Conservation (phyloP, 495 filamentous ascomycete species). For the Aspergillus sparsus region DNA sequence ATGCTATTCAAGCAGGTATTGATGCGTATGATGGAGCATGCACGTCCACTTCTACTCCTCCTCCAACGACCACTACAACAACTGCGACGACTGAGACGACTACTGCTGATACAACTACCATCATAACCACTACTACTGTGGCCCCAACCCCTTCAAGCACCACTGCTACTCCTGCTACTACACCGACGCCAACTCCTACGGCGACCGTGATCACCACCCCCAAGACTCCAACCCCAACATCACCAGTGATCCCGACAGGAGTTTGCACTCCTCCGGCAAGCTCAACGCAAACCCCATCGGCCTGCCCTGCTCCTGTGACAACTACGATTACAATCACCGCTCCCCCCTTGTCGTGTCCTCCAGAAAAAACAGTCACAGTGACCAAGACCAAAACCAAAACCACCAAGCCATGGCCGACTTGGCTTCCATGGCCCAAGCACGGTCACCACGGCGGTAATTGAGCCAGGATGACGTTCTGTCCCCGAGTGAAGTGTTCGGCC, state of each 20-base stretch:
- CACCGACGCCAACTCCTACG: background rate
- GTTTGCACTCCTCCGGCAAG: too few relatives aligned
- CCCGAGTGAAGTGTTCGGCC: too few relatives aligned
- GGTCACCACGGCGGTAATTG: too few relatives aligned
- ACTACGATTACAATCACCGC: background rate
- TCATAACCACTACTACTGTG: conserved; percentile 1
- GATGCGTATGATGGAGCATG: conserved; percentile 19
- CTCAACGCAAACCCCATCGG: too few relatives aligned
- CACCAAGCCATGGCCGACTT: background rate
- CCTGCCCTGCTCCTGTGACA: background rate
- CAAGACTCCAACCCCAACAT: too few relatives aligned
- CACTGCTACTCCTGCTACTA: background rate
- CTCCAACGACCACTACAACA: conserved; percentile 10
- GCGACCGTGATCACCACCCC: background rate
- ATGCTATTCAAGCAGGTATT: conserved; percentile 31
- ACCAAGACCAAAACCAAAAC: conserved; percentile 3
- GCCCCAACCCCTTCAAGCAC: background rate
- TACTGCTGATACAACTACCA: conserved; percentile 6
- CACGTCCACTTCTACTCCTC: conserved; percentile 2
- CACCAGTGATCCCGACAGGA: too few relatives aligned
- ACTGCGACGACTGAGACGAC: conserved; percentile 2
- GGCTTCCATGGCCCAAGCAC: background rate
- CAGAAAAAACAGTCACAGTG: background rate
- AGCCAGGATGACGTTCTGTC: too few relatives aligned
- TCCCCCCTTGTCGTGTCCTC: background rate